Conservation (phyloP, 148 eudicot species). For the Selenicereus undatus region DNA sequence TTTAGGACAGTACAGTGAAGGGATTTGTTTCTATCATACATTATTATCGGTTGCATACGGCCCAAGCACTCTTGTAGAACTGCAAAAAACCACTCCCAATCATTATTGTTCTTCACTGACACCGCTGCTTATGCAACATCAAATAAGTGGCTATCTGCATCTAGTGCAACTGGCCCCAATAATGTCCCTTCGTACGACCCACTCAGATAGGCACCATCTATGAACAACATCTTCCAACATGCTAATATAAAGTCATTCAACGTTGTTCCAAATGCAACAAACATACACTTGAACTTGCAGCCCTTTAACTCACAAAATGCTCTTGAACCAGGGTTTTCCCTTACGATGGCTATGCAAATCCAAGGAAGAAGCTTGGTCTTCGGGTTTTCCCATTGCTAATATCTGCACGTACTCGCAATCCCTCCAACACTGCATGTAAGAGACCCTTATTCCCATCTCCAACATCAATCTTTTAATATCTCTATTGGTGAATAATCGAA, state of each 20-base stretch:
- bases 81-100: neutral
- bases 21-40: neutral
- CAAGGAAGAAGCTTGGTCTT: neutral
- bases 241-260: neutral
- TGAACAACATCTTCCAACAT: neutral
- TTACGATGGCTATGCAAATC: neutral
- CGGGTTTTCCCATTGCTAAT: neutral
- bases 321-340: neutral
- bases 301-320: neutral
- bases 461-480: neutral
- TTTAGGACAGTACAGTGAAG: neutral
- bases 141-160: neutral
- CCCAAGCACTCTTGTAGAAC: neutral
- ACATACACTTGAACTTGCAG: neutral
- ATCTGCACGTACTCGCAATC: neutral
- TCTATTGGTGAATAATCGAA: neutral
- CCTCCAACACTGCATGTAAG: neutral
- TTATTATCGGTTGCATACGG: neutral
- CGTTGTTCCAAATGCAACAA: neutral
- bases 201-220: neutral
- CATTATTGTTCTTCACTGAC: neutral
- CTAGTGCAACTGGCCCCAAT: neutral
- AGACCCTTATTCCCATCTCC: neutral
- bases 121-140: neutral
- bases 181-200: neutral